Evolutionary conservation across 1,284 basidiomycete species (phyloP), one percentile per base, ranked within the genome.

Genomic region (Ganoderma boninense): DNA sequence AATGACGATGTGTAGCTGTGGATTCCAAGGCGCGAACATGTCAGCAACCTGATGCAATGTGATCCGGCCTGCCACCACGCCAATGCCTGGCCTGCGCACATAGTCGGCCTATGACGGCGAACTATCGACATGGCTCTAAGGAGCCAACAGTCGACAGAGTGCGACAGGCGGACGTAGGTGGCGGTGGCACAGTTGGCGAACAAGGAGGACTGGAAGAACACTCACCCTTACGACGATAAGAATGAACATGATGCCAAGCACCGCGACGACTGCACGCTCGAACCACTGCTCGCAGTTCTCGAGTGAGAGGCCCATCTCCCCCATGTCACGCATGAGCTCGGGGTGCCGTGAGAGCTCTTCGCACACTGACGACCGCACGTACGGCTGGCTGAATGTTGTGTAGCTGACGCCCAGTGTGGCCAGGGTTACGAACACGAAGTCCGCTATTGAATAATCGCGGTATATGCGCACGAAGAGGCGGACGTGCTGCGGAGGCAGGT

Each of bases 241-340:
- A 43, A 93, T 81, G 60, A 89, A 84, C 80, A 91, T 86, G 67
- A 90, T 78, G 0, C 84, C 87, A 60, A 92, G 82, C 46, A 88
- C 83, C 0, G 82, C 89, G 68, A 91, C 79, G 40, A 90, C 85
- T 18, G 87, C 91, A 43, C 88, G 85, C 77, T 91, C 91, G 63
- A 93, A 86, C 91, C 92, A 93, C 69, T 86, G 85, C 77, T 94
- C 92, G 76, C 92, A 94, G 75, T 93, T 93, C 80, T 94, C 92
- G 40, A 92, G 81, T 72, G 85, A 92, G 73, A 94, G 84, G 0
- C 92, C 92, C 76, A 91, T 85, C 75, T 92, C 92, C 52, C 86
- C 84, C 80, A 92, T 80, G 74, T 89, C 88, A n/a, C 89, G 87
- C 81, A 94, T 85, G 60, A 94, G 81, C 76, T 93, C 92, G 23